Evolutionary conservation across 306 rosid species (phyloP), one percentile per base, ranked within the genome.

Genomic region (Comarum palustre): DNA sequence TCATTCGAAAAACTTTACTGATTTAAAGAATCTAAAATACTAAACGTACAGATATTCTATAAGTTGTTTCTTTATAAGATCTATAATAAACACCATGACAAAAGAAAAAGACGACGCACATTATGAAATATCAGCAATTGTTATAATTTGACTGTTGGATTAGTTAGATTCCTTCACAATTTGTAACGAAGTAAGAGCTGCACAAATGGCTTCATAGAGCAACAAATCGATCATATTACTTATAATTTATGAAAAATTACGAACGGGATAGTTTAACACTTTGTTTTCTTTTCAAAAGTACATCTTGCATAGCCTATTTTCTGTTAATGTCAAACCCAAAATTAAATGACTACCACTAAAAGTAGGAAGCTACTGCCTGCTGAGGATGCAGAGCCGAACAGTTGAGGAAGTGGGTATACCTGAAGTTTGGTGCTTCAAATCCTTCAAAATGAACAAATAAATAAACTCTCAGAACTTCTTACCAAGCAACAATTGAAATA

Each of bases 351-450:
- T n/a, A n/a, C 55, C 22, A 17, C 20, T 48, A 19, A 48, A 48
- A 48, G 2, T 48, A 17, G 55, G 5, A 47, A 48, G 22, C 8
- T 48, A 17, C 55, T n/a, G n/a, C n/a, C n/a, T n/a, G n/a, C n/a
- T 50, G 8, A 14, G 24, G 22, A 43, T 25, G 29, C 15, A 15
- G 17, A 52, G 59, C 13, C 20, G 29, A 0, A 8, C 59, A 29
- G 58, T 46, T 46, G 47, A 75, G 25, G 34, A 22, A 27, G 9
- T 10, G 8, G 47, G 38, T 45, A 77, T 63, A 77, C 81, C 81
- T 77, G 22, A 77, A 48, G 45, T 77, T 66, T 14, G 81, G 76
- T 38, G 81, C 81, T 71, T 77, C 76, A 31, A 71, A 77, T 31
- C 81, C 81, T 77, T 52, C 65, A 52, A 77, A 24, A n/a, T 61